A percentile compares a stretch with the other conserved stretches of the same genome.
phyloP scores from a whole-genome alignment of 345 rosid genomes.

The Clarkia xantiana region DNA sequence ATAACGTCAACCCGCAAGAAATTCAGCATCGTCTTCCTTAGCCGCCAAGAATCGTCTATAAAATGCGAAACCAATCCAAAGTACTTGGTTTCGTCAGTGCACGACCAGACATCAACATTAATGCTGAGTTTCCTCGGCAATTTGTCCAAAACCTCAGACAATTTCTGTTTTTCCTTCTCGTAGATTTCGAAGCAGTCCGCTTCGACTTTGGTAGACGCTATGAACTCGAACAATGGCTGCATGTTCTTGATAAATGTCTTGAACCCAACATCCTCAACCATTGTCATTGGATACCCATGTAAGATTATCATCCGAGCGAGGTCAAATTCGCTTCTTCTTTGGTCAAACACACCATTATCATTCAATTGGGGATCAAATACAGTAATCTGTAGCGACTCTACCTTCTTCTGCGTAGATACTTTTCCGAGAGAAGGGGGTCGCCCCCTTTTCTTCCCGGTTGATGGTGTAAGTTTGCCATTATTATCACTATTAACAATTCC shows the following conservation, averaged over 20 bases:
- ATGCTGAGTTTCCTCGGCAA: slow-evolving; percentile 63
- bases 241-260: slow-evolving; percentile 53
- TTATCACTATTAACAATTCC: slow-evolving; percentile 19
- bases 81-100: slow-evolving; percentile 32
- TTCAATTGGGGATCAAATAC: slow-evolving; percentile 15
- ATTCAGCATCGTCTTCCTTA: slow-evolving; percentile 42
- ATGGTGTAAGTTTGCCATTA: slow-evolving; percentile 3
- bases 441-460: slow-evolving; percentile 51
- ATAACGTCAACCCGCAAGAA: slow-evolving; percentile 39
- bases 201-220: slow-evolving; percentile 37
- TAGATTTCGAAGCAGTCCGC: slow-evolving; percentile 70
- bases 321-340: slow-evolving; percentile 61
- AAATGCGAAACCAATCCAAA: slow-evolving; percentile 49
- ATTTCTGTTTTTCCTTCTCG: slow-evolving; percentile 50
- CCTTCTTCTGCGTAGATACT: slow-evolving; percentile 20
- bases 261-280: slow-evolving; percentile 74
- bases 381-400: slow-evolving; percentile 38
- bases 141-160: slow-evolving; percentile 51
- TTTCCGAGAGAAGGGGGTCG: slow-evolving; percentile 3
- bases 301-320: slow-evolving; percentile 68
- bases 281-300: slow-evolving; percentile 54
- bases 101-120: slow-evolving; percentile 41
- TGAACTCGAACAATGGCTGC: slow-evolving; percentile 57
- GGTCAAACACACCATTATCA: slow-evolving; percentile 39
- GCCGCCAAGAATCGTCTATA: slow-evolving; percentile 54